phyloP scores from a whole-genome alignment of 2,329 filamentous ascomycete species.

The Apiospora kogelbergensis region DNA sequence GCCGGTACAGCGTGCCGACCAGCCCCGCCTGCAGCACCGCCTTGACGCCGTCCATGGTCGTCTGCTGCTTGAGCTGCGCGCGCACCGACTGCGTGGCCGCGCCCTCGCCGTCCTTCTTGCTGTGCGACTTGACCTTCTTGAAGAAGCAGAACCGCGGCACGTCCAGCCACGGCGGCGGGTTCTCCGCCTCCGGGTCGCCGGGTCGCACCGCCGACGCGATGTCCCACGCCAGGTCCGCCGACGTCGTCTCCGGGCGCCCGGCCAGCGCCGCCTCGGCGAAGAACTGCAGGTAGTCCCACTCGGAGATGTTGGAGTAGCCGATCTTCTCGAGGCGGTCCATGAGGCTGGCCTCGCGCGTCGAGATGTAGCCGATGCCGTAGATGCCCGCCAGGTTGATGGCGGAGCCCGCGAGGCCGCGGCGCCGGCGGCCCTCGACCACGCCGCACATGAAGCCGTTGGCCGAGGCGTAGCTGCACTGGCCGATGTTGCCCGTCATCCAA shows the following conservation, averaged over 20 bases:
- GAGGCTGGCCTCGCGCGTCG: not conserved
- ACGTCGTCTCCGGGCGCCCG: not conserved
- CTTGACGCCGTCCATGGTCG: not conserved
- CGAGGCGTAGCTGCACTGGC: not conserved
- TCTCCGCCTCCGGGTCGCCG: not conserved
- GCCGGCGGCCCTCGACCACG: conserved; percentile 24
- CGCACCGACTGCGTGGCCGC: not conserved
- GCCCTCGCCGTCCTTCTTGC: not conserved
- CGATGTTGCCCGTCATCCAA: conserved; percentile 33
- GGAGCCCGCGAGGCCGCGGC: not conserved
- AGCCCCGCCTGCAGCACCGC: not conserved
- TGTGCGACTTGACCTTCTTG: not conserved
- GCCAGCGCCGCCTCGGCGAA: conserved; percentile 4
- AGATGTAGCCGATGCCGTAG: not conserved
- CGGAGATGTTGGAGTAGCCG: not conserved
- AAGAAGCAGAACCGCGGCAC: not conserved
- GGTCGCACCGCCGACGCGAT: not conserved
- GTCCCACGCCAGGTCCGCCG: not conserved
- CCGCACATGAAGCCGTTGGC: conserved; percentile 14
- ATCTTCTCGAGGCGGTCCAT: not conserved
- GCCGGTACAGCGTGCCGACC: not conserved
- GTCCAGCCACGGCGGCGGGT: conserved; percentile 1
- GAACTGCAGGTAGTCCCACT: conserved; percentile 7
- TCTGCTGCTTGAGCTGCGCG: not conserved
- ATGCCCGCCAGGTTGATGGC: conserved; percentile 3